Evolutionary conservation across 1,284 basidiomycete genomes (phyloP).

Genomic region (Volvariella surrecta): DNA sequence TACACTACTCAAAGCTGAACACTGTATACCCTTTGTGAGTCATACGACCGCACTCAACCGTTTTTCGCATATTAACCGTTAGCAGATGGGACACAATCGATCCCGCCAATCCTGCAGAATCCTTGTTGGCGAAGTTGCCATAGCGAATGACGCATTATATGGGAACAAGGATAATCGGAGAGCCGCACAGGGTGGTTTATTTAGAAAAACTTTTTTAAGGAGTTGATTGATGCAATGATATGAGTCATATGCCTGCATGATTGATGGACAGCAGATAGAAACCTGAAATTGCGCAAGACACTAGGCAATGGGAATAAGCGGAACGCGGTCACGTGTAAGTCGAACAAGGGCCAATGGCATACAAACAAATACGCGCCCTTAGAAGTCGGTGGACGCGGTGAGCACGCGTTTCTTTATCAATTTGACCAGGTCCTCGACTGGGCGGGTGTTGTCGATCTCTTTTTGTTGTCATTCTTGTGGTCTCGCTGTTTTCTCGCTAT

Average conservation of each 20-base stretch:
- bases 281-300: no score
- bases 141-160: background rate
- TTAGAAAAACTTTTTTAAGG: no score
- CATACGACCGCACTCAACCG: background rate
- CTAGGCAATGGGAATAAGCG: conserved; percentile 6
- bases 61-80: background rate
- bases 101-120: conserved; percentile 22
- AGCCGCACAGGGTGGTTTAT: no score
- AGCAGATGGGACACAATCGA: conserved; percentile 34
- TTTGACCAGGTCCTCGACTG: no score
- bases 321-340: conserved; percentile 34
- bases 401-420: background rate
- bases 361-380: conserved; percentile 22
- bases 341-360: conserved; percentile 27
- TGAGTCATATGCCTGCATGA: no score
- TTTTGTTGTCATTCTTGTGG: background rate
- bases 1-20: conserved; percentile 55
- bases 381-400: background rate
- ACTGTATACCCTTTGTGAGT: conserved; percentile 40
- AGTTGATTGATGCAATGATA: no score
- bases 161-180: background rate
- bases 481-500: background rate
- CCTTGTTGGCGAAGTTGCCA: conserved; percentile 16
- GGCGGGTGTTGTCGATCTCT: conserved; percentile 5
- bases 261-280: no score